phyloP scores from a whole-genome alignment of 371 early-diverging fungal species.

The Mortierella sp. region DNA sequence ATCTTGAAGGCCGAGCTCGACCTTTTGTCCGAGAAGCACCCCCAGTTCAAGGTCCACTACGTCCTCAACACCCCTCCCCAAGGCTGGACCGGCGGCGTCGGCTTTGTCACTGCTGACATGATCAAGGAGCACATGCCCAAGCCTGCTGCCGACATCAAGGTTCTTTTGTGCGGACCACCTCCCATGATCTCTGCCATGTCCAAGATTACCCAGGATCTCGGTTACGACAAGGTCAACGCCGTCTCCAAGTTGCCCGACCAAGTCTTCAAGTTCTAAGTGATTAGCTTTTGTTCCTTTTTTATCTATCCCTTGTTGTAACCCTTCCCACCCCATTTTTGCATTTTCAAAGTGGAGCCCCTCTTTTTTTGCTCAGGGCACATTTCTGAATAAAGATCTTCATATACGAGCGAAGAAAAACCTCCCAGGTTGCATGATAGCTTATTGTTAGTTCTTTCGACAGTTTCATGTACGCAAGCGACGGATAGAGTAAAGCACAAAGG shows the following conservation, averaged over 20 bases:
- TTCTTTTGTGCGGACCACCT: slow-evolving; percentile 95
- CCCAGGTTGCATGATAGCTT: no score
- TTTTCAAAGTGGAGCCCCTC: slow-evolving; percentile 4
- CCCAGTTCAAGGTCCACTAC: slow-evolving; percentile 87
- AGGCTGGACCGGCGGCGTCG: slow-evolving; percentile 89
- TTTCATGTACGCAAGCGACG: no score
- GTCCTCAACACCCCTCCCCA: slow-evolving; percentile 88
- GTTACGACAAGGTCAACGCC: slow-evolving; percentile 82
- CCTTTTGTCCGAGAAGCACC: slow-evolving; percentile 78
- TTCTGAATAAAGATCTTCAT: neutral
- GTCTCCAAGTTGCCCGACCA: slow-evolving; percentile 89
- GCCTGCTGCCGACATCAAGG: slow-evolving; percentile 85
- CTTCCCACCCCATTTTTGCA: neutral
- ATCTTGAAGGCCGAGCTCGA: slow-evolving; percentile 89
- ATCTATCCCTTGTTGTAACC: neutral
- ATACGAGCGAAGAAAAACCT: neutral
- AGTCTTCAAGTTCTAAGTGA: slow-evolving; percentile 90
- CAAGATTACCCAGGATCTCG: slow-evolving; percentile 74
- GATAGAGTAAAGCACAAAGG: no score
- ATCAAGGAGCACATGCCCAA: slow-evolving; percentile 82
- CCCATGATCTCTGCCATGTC: slow-evolving; percentile 94
- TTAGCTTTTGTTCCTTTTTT: no score
- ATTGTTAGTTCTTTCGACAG: no score
- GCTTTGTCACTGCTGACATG: slow-evolving; percentile 89
- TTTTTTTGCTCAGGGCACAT: slow-evolving; percentile 8